Evolutionary conservation across 768 basidiomycete species (phyloP).

Genomic region (Boletales sp.): DNA sequence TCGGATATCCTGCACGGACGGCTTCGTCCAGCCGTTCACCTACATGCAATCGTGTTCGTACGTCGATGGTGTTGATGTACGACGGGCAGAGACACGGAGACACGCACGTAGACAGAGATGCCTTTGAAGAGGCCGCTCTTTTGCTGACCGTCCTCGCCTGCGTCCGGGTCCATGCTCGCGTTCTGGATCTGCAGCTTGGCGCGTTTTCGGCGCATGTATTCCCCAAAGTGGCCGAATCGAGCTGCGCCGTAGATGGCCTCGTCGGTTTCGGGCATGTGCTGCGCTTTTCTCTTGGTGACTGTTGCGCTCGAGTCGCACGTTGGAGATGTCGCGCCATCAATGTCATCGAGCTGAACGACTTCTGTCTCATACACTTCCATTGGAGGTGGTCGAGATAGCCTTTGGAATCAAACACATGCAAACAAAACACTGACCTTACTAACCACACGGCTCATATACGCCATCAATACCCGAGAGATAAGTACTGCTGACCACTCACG

Average conservation of each 20-base stretch:
- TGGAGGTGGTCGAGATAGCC: too few relatives aligned
- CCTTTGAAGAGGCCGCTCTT: constrained; percentile 64
- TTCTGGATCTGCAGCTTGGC: constrained; percentile 89
- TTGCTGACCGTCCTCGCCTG: constrained; percentile 4
- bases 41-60: constrained; percentile 24
- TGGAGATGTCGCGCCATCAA: constrained; percentile 6
- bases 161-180: constrained; percentile 30
- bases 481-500: too few relatives aligned
- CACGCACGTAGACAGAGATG: constrained; percentile 75
- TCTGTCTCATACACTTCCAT: constrained; percentile 23
- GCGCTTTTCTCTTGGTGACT: constrained; percentile 17
- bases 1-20: constrained; percentile 81
- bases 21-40: constrained; percentile 89
- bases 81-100: neutral
- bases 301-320: neutral
- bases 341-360: constrained; percentile 7
- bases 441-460: too few relatives aligned
- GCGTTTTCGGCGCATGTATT: constrained; percentile 89
- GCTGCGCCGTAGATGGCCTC: constrained; percentile 68
- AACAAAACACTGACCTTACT: too few relatives aligned
- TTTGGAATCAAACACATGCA: too few relatives aligned
- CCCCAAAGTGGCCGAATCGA: constrained; percentile 77
- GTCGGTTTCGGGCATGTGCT: constrained; percentile 26
- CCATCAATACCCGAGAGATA: too few relatives aligned
- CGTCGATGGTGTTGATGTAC: neutral